Evolutionary conservation across 1,139 yeast species (phyloP).

Genomic region (Saccharomyces hybrid): DNA sequence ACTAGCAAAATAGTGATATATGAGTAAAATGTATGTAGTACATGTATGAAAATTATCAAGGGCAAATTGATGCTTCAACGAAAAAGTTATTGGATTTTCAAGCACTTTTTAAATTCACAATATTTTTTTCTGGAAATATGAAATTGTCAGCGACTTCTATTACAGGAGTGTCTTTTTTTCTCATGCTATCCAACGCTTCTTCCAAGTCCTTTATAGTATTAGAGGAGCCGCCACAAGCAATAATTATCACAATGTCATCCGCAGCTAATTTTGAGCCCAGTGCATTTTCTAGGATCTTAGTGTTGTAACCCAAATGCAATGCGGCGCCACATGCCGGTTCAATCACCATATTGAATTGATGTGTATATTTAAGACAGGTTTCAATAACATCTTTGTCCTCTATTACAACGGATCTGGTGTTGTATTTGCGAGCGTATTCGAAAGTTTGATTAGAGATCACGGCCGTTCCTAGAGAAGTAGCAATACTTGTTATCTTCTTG

Average conservation of each 20-base stretch:
- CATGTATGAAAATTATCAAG: background rate
- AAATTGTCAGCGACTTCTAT: background rate
- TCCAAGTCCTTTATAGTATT: constrained; percentile 35
- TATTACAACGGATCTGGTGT: constrained; percentile 42
- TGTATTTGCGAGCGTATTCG: constrained; percentile 35
- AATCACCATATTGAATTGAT: constrained; percentile 43
- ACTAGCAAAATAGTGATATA: background rate
- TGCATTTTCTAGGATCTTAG: constrained; percentile 32
- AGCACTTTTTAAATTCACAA: background rate
- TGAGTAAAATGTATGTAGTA: background rate
- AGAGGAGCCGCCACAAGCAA: constrained; percentile 62
- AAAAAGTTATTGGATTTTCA: background rate
- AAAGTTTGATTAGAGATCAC: constrained; percentile 44
- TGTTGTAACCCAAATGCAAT: constrained; percentile 43
- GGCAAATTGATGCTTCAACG: background rate
- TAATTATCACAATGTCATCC: constrained; percentile 48
- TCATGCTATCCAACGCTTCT: constrained; percentile 4
- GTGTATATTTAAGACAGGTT: constrained; percentile 45
- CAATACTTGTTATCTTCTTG: constrained; percentile 45
- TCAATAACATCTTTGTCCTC: constrained; percentile 49
- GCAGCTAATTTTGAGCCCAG: constrained; percentile 32
- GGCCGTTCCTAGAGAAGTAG: constrained; percentile 56
- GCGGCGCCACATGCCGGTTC: constrained; percentile 81
- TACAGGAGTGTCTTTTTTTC: constrained; percentile 7
- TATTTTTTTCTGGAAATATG: background rate